Conservation (phyloP, 768 basidiomycete species). For the Nidularia pulvinata region DNA sequence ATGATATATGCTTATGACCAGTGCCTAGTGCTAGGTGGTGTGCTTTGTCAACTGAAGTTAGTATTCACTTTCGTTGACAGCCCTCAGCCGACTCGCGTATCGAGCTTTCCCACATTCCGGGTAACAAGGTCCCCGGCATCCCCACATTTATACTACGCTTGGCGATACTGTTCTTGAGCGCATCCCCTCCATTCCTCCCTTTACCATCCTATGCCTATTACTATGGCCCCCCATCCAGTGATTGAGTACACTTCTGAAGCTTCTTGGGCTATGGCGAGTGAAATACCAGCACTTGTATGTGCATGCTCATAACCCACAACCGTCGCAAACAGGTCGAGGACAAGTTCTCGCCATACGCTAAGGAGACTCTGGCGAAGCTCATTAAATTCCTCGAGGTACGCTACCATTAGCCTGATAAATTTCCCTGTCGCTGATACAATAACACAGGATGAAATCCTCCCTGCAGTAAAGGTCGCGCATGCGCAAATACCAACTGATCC, state of each 20-base stretch:
- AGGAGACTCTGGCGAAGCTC: slow-evolving; percentile 83
- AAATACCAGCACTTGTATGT: neutral
- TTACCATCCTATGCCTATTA: slow-evolving; percentile 7
- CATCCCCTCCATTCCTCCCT: neutral
- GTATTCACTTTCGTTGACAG: neutral
- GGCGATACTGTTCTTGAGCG: slow-evolving; percentile 1
- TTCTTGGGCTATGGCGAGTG: slow-evolving; percentile 81
- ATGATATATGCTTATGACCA: too few relatives aligned
- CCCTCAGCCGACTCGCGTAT: neutral
- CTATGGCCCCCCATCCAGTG: slow-evolving; percentile 70
- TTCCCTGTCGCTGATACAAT: neutral
- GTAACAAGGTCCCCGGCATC: slow-evolving; percentile 2
- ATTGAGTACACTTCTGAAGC: slow-evolving; percentile 78
- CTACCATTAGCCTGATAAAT: slow-evolving; percentile 2
- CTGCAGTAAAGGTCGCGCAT: slow-evolving; percentile 75
- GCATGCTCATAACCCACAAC: neutral
- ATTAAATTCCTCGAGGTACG: slow-evolving; percentile 82
- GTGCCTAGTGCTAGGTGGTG: too few relatives aligned
- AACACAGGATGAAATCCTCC: slow-evolving; percentile 82
- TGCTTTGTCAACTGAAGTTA: neutral
- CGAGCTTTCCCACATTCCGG: neutral
- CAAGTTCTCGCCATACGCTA: slow-evolving; percentile 90
- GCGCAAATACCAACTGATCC: slow-evolving; percentile 81
- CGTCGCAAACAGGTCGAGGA: slow-evolving; percentile 59
- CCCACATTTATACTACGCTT: slow-evolving; percentile 10